phyloP scores from a whole-genome alignment of 2,329 filamentous ascomycete genomes.

The Truncatella angustata region DNA sequence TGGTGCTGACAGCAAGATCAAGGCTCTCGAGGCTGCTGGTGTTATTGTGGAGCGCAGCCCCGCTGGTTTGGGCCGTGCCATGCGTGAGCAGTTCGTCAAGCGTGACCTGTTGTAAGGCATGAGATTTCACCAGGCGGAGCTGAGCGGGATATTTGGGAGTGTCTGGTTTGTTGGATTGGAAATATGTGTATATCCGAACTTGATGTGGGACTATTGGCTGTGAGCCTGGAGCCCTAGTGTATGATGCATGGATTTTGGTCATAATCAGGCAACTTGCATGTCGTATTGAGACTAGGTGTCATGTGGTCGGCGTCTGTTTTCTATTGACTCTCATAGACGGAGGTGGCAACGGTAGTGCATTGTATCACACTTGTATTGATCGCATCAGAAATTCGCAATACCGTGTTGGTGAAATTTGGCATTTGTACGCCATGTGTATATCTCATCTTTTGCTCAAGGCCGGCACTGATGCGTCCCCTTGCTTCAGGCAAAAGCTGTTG shows the following conservation, averaged over 20 bases:
- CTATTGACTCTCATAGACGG: conserved; percentile 11
- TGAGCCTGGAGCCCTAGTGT: not conserved
- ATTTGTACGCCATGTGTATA: not conserved
- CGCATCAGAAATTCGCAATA: not conserved
- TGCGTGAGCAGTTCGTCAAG: conserved; percentile 95
- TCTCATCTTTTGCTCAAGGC: no score
- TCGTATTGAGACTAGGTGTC: not conserved
- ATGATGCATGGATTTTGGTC: not conserved
- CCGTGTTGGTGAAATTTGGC: not conserved
- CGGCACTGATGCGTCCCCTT: not conserved
- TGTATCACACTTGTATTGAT: conserved; percentile 8
- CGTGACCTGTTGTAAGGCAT: conserved; percentile 79
- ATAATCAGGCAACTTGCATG: conserved; percentile 1
- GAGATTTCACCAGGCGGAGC: not conserved
- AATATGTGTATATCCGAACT: conserved; percentile 10
- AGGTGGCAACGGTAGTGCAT: conserved; percentile 7
- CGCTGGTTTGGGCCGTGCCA: conserved; percentile 85
- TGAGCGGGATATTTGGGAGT: not conserved
- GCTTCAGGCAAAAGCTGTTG: no score
- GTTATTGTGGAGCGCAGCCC: conserved; percentile 96
- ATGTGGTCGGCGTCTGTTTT: conserved; percentile 6
- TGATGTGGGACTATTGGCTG: not conserved
- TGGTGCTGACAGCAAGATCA: conserved; percentile 97
- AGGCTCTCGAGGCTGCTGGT: conserved; percentile 86
- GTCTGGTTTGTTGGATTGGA: not conserved